These are phyloP conservation scores for Paramecium tetraurelia DNA, from an alignment of 73 alveolate species.

Conservation along the genomic window DNA sequence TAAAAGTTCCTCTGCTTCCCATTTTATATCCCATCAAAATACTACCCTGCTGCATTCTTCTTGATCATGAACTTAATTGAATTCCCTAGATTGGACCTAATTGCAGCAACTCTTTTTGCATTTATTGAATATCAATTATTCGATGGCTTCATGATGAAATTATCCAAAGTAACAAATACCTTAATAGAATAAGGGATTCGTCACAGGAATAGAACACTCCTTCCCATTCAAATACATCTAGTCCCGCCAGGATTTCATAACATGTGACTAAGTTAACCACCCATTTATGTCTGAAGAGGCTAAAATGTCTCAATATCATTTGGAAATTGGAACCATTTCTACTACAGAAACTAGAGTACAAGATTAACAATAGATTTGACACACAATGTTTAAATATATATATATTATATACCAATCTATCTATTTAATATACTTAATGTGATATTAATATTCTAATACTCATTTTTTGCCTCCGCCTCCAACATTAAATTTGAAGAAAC, in stretches of 20 bases:
- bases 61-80: neutral
- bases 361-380: neutral
- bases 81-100: neutral
- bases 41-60: neutral
- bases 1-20: neutral
- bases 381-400: neutral
- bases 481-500: constrained; percentile 64
- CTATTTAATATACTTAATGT: neutral
- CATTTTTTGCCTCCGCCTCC: constrained; percentile 59
- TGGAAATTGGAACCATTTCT: neutral
- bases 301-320: neutral
- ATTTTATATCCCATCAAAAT: neutral
- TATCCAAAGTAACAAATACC: neutral
- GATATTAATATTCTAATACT: neutral
- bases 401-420: neutral
- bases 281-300: neutral
- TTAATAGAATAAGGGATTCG: neutral
- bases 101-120: constrained; percentile 16
- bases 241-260: neutral
- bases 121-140: neutral
- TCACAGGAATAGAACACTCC: neutral
- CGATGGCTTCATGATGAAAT: constrained; percentile 26
- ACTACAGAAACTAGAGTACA: neutral
- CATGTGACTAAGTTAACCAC: neutral
- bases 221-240: neutral